These are phyloP conservation scores for Metschnikowia sp. DNA, from an alignment of 805 yeast species.

Conservation along the genomic window DNA sequence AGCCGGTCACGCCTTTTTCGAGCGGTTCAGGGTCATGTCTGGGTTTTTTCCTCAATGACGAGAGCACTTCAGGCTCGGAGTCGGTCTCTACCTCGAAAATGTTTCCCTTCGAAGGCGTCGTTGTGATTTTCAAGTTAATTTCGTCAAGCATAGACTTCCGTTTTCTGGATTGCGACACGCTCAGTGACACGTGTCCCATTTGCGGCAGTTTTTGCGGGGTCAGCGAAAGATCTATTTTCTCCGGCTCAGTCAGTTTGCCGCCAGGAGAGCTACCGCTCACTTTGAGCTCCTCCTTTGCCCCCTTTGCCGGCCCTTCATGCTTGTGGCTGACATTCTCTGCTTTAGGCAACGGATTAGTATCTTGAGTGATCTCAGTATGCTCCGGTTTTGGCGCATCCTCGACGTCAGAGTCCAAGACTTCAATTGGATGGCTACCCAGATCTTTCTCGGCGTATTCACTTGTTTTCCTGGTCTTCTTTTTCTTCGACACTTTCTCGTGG, in stretches of 20 bases:
- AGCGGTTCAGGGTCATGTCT: background rate
- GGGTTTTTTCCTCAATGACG: slow-evolving; percentile 11
- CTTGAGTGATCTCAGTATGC: no score
- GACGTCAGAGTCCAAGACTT: no score
- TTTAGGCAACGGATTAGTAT: no score
- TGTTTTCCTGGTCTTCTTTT: slow-evolving; percentile 6
- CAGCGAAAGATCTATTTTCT: background rate
- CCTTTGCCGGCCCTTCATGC: no score
- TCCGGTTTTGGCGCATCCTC: no score
- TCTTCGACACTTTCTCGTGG: slow-evolving; percentile 3
- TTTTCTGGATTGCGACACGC: slow-evolving; percentile 6
- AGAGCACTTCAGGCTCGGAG: slow-evolving; percentile 15
- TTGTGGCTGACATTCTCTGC: no score
- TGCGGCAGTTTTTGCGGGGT: background rate
- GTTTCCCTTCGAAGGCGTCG: slow-evolving; percentile 16
- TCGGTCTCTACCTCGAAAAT: slow-evolving; percentile 17
- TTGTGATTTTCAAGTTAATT: slow-evolving; percentile 7
- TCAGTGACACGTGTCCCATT: background rate
- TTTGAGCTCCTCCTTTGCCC: no score
- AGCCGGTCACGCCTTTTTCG: background rate
- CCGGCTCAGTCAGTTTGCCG: background rate
- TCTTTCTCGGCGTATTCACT: background rate
- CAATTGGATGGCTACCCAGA: background rate
- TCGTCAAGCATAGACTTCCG: slow-evolving; percentile 14
- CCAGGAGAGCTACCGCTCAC: no score